These are phyloP conservation scores for Fragilariopsis cylindrus DNA, from an alignment of 108 stramenopile genomes.

Conservation along the genomic window DNA sequence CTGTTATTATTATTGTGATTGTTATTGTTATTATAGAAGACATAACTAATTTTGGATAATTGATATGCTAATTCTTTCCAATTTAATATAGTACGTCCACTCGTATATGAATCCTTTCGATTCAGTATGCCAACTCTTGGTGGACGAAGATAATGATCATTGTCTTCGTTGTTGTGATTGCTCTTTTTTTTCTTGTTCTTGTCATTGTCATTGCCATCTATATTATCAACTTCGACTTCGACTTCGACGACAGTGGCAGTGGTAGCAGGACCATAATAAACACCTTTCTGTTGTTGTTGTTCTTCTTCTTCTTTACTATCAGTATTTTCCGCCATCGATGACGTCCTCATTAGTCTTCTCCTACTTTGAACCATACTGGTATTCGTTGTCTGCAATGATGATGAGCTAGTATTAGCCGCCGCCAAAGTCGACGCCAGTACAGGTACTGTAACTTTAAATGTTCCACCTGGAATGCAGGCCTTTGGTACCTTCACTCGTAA, in stretches of 20 bases:
- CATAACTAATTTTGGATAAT: not conserved
- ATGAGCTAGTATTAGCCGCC: no score
- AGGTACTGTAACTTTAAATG: slow-evolving; percentile 75
- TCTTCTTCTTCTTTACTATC: not conserved
- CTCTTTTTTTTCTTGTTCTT: not conserved
- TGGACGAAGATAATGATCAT: not conserved
- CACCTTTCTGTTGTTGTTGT: not conserved
- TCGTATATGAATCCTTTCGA: slow-evolving; percentile 9
- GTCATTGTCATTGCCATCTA: not conserved
- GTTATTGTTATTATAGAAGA: not conserved
- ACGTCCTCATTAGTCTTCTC: not conserved
- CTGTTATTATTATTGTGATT: not conserved
- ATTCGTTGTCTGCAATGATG: no score
- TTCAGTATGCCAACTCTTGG: slow-evolving; percentile 39
- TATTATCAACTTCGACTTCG: not conserved
- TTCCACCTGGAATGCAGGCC: slow-evolving; percentile 54
- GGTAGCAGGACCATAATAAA: not conserved
- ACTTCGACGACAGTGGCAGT: not conserved
- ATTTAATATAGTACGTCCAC: slow-evolving; percentile 29
- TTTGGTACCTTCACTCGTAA: slow-evolving; percentile 77
- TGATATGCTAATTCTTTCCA: not conserved
- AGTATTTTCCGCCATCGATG: not conserved
- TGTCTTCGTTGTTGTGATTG: not conserved
- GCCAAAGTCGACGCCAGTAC: not conserved
- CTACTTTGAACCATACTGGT: not conserved